These are phyloP conservation scores for Chalciporus sp. DNA, from an alignment of 1,284 basidiomycete species.

Conservation along the genomic window DNA sequence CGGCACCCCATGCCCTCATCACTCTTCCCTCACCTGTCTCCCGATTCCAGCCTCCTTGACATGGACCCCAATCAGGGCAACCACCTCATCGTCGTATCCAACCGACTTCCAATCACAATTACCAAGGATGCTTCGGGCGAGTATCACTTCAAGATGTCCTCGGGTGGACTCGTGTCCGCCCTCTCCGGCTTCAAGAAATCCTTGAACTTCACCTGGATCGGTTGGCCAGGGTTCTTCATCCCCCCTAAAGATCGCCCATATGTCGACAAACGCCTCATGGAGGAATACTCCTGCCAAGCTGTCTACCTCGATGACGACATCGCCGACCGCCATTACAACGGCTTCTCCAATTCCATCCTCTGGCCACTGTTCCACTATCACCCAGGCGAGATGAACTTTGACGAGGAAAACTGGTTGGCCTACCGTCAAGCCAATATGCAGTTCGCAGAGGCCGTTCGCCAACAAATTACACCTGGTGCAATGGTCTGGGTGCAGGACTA, in stretches of 20 bases:
- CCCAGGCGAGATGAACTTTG: slow-evolving; percentile 99
- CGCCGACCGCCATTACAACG: slow-evolving; percentile 97
- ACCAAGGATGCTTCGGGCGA: slow-evolving; percentile 85
- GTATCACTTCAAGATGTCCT: slow-evolving; percentile 97
- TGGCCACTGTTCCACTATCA: slow-evolving; percentile 99
- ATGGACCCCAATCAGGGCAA: slow-evolving; percentile 47
- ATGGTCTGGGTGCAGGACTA: slow-evolving; percentile 99
- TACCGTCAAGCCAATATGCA: slow-evolving; percentile 96
- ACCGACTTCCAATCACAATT: slow-evolving; percentile 92
- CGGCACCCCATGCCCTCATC: slow-evolving; percentile 26
- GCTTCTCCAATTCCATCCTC: slow-evolving; percentile 98
- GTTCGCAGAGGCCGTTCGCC: slow-evolving; percentile 88
- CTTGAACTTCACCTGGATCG: slow-evolving; percentile 95
- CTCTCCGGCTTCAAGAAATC: slow-evolving; percentile 96
- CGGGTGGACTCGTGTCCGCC: slow-evolving; percentile 92
- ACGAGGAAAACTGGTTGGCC: slow-evolving; percentile 97
- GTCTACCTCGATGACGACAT: slow-evolving; percentile 98
- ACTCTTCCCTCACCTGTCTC: slow-evolving; percentile 31
- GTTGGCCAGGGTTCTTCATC: slow-evolving; percentile 90
- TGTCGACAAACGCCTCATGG: slow-evolving; percentile 87
- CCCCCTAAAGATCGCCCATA: slow-evolving; percentile 83
- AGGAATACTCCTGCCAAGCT: slow-evolving; percentile 96
- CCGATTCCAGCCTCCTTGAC: slow-evolving; percentile 36
- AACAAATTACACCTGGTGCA: slow-evolving; percentile 78
- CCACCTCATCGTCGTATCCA: slow-evolving; percentile 94